Base-by-base conservation (phyloP, 768 basidiomycete genomes). In the Galerina marginata region DNA sequence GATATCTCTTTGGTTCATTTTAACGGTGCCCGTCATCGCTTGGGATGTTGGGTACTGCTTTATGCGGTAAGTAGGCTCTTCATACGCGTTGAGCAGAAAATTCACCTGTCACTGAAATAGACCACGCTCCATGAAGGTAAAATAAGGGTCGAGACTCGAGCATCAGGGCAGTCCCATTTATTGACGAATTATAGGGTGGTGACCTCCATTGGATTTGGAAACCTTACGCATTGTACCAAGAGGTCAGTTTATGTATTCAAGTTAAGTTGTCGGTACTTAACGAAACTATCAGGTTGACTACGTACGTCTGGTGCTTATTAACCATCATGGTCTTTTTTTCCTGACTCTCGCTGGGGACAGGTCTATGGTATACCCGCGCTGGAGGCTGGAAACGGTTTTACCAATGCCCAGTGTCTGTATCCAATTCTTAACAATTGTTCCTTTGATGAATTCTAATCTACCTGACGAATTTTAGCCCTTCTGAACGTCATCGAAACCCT, bases 151-250 rank as follows among this genome's bases (percentile, higher is more conserved):
- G 20, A 9, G 20, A 48, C 12, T 7, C 50, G n/a, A 16, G 29
- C 2, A 26, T 29, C 20, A 55, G 10, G 43, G 42, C 29, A 33
- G 14, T 9, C 14, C 12, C 48, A 39, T 46, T 29, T 25, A 54
- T 33, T 25, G 33, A 26, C 33, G 6, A 15, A 23, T 16, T 3
- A 38, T 54, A 83, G 80, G 93, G 92, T 0, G 95, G 95, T 2
- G 93, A 95, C 73, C 79, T 95, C 47, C 91, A 95, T 66, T 96
- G 93, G 94, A 83, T 96, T 45, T 96, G 94, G 95, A 78, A 83
- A 59, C 93, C 93, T 2, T 96, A 96, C 69, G 83, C 80, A 25
- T 60, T 91, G 33, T 94, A 93, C 74, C 88, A 92, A 68, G 77
- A 88, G n/a, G 77, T 93, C 54, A 45, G 75, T 60, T 68, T 36